Conservation (phyloP, 306 rosid genomes). For the Acacia acuminata region DNA sequence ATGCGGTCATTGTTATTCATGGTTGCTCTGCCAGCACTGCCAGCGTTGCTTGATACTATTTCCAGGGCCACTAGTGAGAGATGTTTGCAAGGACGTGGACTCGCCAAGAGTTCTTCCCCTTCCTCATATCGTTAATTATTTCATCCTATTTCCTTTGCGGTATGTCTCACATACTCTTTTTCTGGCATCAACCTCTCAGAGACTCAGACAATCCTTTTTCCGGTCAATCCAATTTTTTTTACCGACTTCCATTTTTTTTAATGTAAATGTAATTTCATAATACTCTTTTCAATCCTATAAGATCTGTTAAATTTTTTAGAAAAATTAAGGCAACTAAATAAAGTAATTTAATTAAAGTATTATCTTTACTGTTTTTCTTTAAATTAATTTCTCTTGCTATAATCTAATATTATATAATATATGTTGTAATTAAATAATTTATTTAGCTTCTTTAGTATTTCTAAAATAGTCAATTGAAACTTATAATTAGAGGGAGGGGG, state of each 20-base stretch:
- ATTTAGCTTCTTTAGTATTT: too few species aligned
- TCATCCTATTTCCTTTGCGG: not conserved
- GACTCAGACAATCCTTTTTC: not conserved
- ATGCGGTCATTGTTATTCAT: conserved; percentile 52
- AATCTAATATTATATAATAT: too few species aligned
- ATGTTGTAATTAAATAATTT: too few species aligned
- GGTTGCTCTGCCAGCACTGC: conserved; percentile 38
- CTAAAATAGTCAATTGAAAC: too few species aligned
- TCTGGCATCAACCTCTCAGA: not conserved
- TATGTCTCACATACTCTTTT: not conserved
- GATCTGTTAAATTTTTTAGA: too few species aligned
- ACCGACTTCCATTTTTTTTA: not conserved
- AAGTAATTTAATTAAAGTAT: too few species aligned
- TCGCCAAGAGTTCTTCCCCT: not conserved
- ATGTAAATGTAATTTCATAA: too few species aligned
- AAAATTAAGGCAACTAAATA: too few species aligned
- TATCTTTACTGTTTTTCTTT: too few species aligned
- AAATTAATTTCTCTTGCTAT: too few species aligned
- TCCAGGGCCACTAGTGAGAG: not conserved
- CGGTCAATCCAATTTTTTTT: not conserved
- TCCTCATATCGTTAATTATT: not conserved
- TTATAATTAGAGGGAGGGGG: too few species aligned
- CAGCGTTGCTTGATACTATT: not conserved
- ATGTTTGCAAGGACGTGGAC: not conserved
- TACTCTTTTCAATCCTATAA: too few species aligned